Conservation (phyloP, 2,329 filamentous ascomycete genomes). For the Aspergillus fumigatus region DNA sequence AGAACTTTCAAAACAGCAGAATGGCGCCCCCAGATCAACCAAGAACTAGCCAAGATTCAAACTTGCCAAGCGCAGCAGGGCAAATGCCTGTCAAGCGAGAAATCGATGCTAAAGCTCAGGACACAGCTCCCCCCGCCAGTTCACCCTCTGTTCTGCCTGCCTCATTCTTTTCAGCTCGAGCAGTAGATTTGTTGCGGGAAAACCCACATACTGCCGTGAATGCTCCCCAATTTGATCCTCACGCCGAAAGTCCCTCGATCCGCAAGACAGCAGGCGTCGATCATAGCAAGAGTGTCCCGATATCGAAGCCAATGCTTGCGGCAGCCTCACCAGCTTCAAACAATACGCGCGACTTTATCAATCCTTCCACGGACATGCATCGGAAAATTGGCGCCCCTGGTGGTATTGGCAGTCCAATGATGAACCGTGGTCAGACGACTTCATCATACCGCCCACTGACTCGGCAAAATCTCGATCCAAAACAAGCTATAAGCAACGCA, state of each 20-base stretch:
- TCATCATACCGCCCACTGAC: conserved; percentile 44
- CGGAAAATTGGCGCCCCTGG: conserved; percentile 34
- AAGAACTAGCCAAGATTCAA: conserved; percentile 7
- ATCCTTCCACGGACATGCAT: conserved; percentile 32
- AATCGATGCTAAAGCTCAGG: conserved; percentile 15
- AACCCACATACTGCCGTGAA: conserved; percentile 43
- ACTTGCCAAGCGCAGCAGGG: conserved; percentile 8
- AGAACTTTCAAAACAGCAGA: conserved; percentile 18
- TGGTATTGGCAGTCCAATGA: conserved; percentile 27
- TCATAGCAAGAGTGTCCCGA: conserved; percentile 69
- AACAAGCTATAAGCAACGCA: conserved; percentile 14
- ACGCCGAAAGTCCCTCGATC: conserved; percentile 76
- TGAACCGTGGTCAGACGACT: conserved; percentile 31
- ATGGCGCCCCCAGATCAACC: conserved; percentile 15
- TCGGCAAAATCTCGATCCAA: conserved; percentile 34
- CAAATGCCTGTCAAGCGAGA: conserved; percentile 26
- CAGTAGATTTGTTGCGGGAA: conserved; percentile 55
- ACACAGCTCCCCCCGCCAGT: conserved; percentile 25
- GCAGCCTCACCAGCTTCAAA: conserved; percentile 28
- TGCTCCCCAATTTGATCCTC: conserved; percentile 63
- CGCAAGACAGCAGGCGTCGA: conserved; percentile 85
- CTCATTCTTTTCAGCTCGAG: conserved; percentile 68
- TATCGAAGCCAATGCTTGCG: conserved; percentile 49
- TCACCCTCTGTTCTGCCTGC: conserved; percentile 41
- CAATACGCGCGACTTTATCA: conserved; percentile 30